These are phyloP conservation scores for Rhododendron ferrugineum DNA, from an alignment of 148 eudicot species.

Conservation along the genomic window DNA sequence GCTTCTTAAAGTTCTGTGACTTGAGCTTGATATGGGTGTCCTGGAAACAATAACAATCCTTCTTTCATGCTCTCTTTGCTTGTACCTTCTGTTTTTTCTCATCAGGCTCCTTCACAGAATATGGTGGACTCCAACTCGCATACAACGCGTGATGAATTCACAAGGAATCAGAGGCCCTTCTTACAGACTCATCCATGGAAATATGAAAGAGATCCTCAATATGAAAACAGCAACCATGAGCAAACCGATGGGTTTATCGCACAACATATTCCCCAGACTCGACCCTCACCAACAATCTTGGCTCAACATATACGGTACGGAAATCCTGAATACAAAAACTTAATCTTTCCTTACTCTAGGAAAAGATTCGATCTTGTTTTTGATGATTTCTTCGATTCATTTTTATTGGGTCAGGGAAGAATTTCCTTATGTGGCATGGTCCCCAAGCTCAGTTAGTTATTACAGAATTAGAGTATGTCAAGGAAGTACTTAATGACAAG, in stretches of 20 bases:
- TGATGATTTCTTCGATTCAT: neutral
- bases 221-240: neutral
- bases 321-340: neutral
- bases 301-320: neutral
- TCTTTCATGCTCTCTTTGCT: neutral
- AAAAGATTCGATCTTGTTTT: neutral
- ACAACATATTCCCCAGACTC: neutral
- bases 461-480: neutral
- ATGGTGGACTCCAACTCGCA: constrained; percentile 6
- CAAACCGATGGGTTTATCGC: neutral
- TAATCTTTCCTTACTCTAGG: neutral
- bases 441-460: neutral
- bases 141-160: neutral
- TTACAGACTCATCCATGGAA: constrained; percentile 2
- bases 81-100: neutral
- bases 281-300: neutral
- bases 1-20: no score
- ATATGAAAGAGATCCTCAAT: neutral
- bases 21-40: neutral
- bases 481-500: constrained; percentile 1
- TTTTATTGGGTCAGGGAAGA: neutral
- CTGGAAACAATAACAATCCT: neutral
- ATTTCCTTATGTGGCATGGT: constrained; percentile 4
- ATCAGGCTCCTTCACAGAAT: neutral
- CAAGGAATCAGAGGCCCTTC: constrained; percentile 10